phyloP scores from a whole-genome alignment of 2,329 filamentous ascomycete species.

The Ophiostoma angusticollis region DNA sequence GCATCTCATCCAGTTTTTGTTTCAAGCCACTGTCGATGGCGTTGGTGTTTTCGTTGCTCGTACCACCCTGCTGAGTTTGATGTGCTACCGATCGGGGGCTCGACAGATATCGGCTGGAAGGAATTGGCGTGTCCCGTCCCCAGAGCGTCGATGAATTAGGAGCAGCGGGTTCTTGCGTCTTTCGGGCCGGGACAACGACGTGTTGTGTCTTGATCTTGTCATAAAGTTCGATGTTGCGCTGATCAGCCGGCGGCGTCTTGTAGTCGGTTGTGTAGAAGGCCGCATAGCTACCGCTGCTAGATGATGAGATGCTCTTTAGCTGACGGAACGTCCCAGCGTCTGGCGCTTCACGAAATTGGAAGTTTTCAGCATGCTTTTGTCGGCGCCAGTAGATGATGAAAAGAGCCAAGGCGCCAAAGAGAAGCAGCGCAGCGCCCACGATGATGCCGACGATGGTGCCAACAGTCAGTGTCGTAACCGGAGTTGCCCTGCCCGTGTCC shows the following conservation, averaged over 20 bases:
- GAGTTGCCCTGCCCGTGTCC: constrained; percentile 15
- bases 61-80: neutral
- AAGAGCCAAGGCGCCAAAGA: constrained; percentile 30
- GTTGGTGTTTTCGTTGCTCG: no score
- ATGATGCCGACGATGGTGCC: constrained; percentile 42
- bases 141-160: neutral
- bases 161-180: neutral
- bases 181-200: constrained; percentile 3
- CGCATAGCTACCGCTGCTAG: constrained; percentile 3
- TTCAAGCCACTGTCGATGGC: neutral
- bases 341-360: neutral
- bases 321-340: constrained; percentile 6
- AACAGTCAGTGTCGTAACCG: constrained; percentile 24
- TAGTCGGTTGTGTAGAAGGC: constrained; percentile 22
- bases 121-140: constrained; percentile 2
- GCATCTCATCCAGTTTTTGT: constrained; percentile 22
- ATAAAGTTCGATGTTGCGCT: constrained; percentile 16
- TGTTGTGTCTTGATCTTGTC: constrained; percentile 18
- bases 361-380: constrained; percentile 23
- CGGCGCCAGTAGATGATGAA: constrained; percentile 36
- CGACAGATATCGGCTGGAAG: neutral
- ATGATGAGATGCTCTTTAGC: constrained; percentile 5
- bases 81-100: neutral
- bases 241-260: constrained; percentile 13
- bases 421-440: constrained; percentile 30